Evolutionary conservation across 1,284 basidiomycete species (phyloP).

Genomic region (Rhodotorula glutinis): DNA sequence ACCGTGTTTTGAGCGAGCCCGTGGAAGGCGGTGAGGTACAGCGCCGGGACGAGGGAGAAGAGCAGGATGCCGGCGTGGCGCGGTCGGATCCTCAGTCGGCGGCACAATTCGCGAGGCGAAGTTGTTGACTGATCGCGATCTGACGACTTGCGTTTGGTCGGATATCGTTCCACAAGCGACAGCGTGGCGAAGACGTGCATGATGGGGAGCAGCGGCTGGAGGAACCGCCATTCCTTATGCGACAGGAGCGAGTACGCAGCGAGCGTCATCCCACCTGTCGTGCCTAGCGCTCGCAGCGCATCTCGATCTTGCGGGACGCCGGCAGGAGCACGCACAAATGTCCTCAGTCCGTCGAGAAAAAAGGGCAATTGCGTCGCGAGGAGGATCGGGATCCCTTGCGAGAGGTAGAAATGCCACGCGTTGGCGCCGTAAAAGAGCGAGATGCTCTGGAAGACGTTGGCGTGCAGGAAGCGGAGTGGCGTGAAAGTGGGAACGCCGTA

Average conservation of each 20-base stretch:
- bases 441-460: conserved; percentile 69
- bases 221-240: conserved; percentile 96
- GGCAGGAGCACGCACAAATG: not conserved
- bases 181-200: conserved; percentile 75
- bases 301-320: not conserved
- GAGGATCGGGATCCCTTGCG: conserved; percentile 79
- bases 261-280: conserved; percentile 51
- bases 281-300: not conserved
- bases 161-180: conserved; percentile 55
- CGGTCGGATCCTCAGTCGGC: not conserved
- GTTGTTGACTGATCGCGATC: too few species aligned
- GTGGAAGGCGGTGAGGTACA: conserved; percentile 68
- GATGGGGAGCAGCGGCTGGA: conserved; percentile 87
- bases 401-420: conserved; percentile 82
- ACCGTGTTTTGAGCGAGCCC: conserved; percentile 73
- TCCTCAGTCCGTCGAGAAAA: conserved; percentile 20
- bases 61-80: conserved; percentile 53
- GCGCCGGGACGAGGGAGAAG: conserved; percentile 56
- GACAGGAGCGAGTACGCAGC: conserved; percentile 70
- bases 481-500: conserved; percentile 69
- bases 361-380: conserved; percentile 65
- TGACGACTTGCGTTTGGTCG: not conserved
- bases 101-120: conserved; percentile 18
- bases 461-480: conserved; percentile 72
- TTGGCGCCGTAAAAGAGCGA: conserved; percentile 93